Evolutionary conservation across 2,329 filamentous ascomycete species (phyloP).

Genomic region (Colletotrichum scovillei): DNA sequence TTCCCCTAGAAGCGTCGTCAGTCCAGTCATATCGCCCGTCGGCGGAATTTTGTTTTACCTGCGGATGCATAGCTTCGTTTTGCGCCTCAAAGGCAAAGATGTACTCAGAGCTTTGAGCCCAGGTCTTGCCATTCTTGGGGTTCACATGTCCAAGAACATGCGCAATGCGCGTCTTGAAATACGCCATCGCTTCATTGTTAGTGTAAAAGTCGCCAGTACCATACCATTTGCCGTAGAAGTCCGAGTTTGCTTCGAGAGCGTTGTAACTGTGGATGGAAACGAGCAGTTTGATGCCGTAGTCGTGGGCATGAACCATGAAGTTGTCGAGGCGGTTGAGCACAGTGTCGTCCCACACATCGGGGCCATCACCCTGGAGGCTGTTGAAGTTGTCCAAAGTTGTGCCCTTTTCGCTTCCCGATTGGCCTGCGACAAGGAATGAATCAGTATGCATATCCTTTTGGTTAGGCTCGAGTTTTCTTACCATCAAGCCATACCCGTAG

Average conservation of each 20-base stretch:
- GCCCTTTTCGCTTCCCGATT: background rate
- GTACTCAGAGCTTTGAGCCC: conserved; percentile 38
- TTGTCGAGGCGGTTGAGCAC: conserved; percentile 34
- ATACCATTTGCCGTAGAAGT: conserved; percentile 35
- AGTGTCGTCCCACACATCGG: conserved; percentile 33
- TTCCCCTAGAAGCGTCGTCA: conserved; percentile 33
- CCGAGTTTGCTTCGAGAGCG: conserved; percentile 21
- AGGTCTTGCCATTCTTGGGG: conserved; percentile 33
- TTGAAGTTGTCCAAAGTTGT: background rate
- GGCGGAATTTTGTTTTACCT: conserved; percentile 7
- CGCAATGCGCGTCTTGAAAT: conserved; percentile 33
- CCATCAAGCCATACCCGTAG: background rate
- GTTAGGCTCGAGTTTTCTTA: background rate
- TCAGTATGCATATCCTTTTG: background rate
- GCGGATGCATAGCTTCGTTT: conserved; percentile 39
- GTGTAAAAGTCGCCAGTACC: conserved; percentile 34
- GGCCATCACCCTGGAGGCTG: conserved; percentile 16
- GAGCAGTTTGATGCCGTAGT: conserved; percentile 36
- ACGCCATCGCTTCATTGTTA: conserved; percentile 17
- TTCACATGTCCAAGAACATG: conserved; percentile 34
- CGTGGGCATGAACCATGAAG: conserved; percentile 30
- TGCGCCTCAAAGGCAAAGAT: conserved; percentile 41
- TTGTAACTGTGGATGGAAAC: conserved; percentile 36
- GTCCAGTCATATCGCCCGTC: too few species aligned
- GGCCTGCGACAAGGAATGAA: background rate